Evolutionary conservation across 108 stramenopile species (phyloP).

Genomic region (Discostella stelligeroides): DNA sequence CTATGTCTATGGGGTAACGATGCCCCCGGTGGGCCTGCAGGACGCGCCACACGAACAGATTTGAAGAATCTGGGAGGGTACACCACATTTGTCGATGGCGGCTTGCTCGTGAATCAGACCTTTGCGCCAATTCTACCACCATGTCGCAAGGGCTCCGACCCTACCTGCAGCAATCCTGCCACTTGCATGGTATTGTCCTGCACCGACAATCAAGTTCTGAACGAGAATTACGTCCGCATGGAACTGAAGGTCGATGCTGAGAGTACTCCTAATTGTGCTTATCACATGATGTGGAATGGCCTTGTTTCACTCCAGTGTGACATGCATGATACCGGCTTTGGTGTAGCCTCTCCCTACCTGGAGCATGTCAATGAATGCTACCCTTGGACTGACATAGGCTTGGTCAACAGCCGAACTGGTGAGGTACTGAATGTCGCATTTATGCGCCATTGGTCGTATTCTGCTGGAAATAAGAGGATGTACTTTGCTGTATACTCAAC

Average conservation of each 20-base stretch:
- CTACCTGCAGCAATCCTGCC: background rate
- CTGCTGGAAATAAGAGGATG: background rate
- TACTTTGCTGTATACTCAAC: slow-evolving; percentile 15
- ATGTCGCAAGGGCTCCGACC: slow-evolving; percentile 1
- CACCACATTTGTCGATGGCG: slow-evolving; percentile 21
- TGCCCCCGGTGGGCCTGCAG: background rate
- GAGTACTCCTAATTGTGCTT: background rate
- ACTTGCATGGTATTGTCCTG: slow-evolving; percentile 9
- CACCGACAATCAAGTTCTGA: background rate
- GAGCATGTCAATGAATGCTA: background rate
- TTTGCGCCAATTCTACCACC: background rate
- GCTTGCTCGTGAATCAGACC: slow-evolving; percentile 21
- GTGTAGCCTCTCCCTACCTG: background rate
- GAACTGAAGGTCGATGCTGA: background rate
- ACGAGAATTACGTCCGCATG: background rate
- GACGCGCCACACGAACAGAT: slow-evolving; percentile 1
- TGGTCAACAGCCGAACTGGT: slow-evolving; percentile 2
- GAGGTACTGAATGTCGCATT: slow-evolving; percentile 2
- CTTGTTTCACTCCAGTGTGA: background rate
- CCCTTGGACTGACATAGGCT: background rate
- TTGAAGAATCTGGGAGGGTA: slow-evolving; percentile 21
- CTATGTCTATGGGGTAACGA: slow-evolving; percentile 10
- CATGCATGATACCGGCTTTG: slow-evolving; percentile 2
- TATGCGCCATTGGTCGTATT: slow-evolving; percentile 9
- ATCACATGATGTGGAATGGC: background rate